phyloP scores from a whole-genome alignment of 768 basidiomycete species.

The Lentinula edodes region DNA sequence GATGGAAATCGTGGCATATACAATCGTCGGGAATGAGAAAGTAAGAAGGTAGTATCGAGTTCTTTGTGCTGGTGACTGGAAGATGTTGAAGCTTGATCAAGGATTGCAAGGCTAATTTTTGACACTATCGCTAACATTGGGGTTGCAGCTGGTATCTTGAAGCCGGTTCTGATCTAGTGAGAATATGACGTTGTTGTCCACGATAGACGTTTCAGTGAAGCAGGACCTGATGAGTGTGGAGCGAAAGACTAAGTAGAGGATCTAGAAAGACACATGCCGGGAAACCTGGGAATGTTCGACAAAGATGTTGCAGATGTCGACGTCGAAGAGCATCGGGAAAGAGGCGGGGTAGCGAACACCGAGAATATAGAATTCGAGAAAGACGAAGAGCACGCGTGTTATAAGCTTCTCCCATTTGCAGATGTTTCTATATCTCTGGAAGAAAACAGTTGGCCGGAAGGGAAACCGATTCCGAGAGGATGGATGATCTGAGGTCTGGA shows the following conservation, averaged over 20 bases:
- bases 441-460: not conserved
- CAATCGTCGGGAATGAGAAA: too few relatives aligned
- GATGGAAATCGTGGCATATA: too few relatives aligned
- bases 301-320: not conserved
- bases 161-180: not conserved
- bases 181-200: not conserved
- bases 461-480: not conserved
- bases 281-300: not conserved
- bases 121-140: too few relatives aligned
- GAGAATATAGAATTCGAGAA: not conserved
- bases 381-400: too few relatives aligned
- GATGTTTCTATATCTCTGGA: not conserved
- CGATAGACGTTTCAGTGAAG: not conserved
- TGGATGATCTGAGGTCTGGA: not conserved
- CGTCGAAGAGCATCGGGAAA: not conserved
- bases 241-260: not conserved
- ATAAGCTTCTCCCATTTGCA: not conserved
- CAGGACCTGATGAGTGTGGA: not conserved
- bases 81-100: too few relatives aligned
- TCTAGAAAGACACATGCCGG: not conserved
- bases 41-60: too few relatives aligned
- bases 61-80: too few relatives aligned
- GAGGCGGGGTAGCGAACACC: not conserved
- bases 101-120: too few relatives aligned
- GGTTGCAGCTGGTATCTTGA: too few relatives aligned